These are phyloP conservation scores for Dichomitus squalens DNA, from an alignment of 1,284 basidiomycete species.

Conservation along the genomic window DNA sequence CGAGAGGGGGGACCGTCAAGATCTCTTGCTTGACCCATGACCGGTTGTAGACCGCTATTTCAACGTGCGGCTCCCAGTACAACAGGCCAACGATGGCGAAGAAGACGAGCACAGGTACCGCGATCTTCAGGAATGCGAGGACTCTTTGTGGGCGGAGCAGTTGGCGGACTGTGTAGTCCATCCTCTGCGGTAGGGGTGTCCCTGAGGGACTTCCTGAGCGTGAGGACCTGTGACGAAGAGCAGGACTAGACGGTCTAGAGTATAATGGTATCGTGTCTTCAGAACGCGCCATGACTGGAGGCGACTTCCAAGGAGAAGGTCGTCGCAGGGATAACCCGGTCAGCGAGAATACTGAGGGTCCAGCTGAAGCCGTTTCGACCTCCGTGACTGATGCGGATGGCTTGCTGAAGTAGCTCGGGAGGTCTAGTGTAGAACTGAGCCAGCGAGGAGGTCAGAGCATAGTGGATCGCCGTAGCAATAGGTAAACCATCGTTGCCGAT, in stretches of 20 bases:
- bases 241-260: neutral
- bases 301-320: neutral
- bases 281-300: neutral
- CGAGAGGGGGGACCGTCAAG: slow-evolving; percentile 56
- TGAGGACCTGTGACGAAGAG: slow-evolving; percentile 2
- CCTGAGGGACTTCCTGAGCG: neutral
- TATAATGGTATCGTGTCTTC: slow-evolving; percentile 8
- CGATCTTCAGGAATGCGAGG: slow-evolving; percentile 24
- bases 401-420: neutral
- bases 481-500: neutral
- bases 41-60: slow-evolving; percentile 75
- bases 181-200: neutral
- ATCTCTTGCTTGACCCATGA: slow-evolving; percentile 77
- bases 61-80: slow-evolving; percentile 79
- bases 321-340: neutral
- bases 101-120: slow-evolving; percentile 39
- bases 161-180: slow-evolving; percentile 7
- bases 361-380: neutral
- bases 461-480: neutral
- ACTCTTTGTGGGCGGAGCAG: slow-evolving; percentile 21
- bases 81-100: slow-evolving; percentile 49
- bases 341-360: too few species aligned
- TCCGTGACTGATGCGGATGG: neutral
- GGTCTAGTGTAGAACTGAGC: neutral
- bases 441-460: neutral